Evolutionary conservation across 2,329 filamentous ascomycete genomes (phyloP), one percentile per base, ranked within the genome.

Genomic region (Teratosphaeria gauchensis): DNA sequence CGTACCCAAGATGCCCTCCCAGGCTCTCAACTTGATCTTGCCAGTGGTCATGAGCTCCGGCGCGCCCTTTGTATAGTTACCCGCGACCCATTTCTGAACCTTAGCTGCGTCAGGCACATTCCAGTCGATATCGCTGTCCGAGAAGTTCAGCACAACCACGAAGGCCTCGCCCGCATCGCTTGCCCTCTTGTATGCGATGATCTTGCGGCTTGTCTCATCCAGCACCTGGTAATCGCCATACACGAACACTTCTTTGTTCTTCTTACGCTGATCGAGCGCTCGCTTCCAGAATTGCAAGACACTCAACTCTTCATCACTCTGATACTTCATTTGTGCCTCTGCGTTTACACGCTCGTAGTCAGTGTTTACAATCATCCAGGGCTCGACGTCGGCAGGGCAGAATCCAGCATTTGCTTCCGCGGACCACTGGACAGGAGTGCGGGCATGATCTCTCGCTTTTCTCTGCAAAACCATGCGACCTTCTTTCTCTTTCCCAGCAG

Each of bases 391-490:
- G 0, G 72, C 74, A 0, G 73, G 61, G 58, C 73, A 71, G 73
- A 89, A 89, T 1, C 86, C 86, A 0, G 82, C 83, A 61, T 84
- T 78, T 8, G 59, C 28, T 4, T 56, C 60, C 0, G 70, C 76
- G 57, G 79, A 77, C 86, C 86, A 89, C 62, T 86, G 84, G 75
- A 89, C 83, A 0, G 86, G 86, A 2, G 83, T 79, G 19, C 86
- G 78, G 9, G 84, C 79, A 66, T 89, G 83, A 68, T 89, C 86
- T 33, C 85, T 76, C 5, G 80, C 84, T 32, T 87, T 79, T 59
- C 80, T 76, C 62, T 84, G 80, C 56, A 88, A 74, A 46, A 81
- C 76, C 8, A 75, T 70, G 64, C 80, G 77, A 0, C 78, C 80
- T 42, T 78, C 74, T 12, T 73, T 74, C 7, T 65, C 58, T 14